A percentile compares a stretch with the other conserved stretches of the same genome.
phyloP scores from a whole-genome alignment of 2,329 filamentous ascomycete genomes.

The Tympanopsis confertula region DNA sequence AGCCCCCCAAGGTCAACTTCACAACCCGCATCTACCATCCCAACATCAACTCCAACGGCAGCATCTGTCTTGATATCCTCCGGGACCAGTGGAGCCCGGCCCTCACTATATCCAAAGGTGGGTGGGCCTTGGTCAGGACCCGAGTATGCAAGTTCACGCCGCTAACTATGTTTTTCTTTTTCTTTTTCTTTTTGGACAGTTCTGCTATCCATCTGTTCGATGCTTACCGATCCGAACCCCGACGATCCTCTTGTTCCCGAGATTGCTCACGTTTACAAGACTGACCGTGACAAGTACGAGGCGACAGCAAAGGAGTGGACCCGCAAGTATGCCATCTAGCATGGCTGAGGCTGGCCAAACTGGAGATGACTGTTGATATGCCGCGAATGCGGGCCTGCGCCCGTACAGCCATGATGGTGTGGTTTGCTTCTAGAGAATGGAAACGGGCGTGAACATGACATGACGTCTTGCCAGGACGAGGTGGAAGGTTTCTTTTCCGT shows the following conservation, averaged over 20 bases:
- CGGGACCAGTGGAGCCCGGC: constrained; percentile 99
- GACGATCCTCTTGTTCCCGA: constrained; percentile 97
- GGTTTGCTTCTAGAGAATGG: constrained; percentile 4
- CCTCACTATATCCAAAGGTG: constrained; percentile 97
- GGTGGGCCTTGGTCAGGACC: constrained; percentile 7
- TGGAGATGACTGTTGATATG: too few species aligned
- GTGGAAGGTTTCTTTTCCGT: neutral
- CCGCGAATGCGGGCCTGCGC: too few species aligned
- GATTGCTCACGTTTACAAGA: constrained; percentile 99
- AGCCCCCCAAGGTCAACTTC: constrained; percentile 99
- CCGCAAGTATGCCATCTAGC: constrained; percentile 91
- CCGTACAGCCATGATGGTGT: too few species aligned
- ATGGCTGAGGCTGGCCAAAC: neutral
- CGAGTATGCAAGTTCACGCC: constrained; percentile 1
- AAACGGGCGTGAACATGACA: neutral
- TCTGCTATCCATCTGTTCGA: constrained; percentile 95
- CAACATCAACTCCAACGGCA: constrained; percentile 99
- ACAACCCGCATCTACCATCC: constrained; percentile 99
- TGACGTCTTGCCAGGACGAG: neutral
- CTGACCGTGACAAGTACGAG: constrained; percentile 89
- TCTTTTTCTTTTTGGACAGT: constrained; percentile 43
- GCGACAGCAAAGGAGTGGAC: constrained; percentile 96
- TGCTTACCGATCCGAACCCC: constrained; percentile 98
- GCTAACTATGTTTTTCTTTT: constrained; percentile 3
- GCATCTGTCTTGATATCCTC: constrained; percentile 96